Percentiles rank a stretch among this genome's conserved stretches.
These are phyloP conservation scores for Verticillium alfalfae DNA, from an alignment of 2,329 filamentous ascomycete species.

Conservation along the genomic window DNA sequence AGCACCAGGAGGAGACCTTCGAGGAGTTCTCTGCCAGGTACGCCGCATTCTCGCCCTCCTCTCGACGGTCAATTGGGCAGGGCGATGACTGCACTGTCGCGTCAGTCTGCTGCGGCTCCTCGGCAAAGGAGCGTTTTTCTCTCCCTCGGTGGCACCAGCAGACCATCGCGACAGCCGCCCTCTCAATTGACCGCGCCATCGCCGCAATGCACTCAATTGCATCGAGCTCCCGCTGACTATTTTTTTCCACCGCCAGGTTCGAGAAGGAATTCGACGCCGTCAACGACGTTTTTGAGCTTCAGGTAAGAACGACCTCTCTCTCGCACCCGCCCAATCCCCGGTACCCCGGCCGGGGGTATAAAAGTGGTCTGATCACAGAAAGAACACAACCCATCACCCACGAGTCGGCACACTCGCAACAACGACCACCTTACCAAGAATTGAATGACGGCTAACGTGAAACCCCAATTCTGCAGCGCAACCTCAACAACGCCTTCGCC, in stretches of 20 bases:
- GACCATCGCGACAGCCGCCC: not conserved
- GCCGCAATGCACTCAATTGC: not conserved
- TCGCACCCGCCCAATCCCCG: not conserved
- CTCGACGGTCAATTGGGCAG: not conserved
- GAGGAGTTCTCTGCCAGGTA: constrained; percentile 99
- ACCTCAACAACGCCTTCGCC: constrained; percentile 99
- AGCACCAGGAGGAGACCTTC: constrained; percentile 92
- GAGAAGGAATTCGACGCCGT: constrained; percentile 99
- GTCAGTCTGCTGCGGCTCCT: not conserved
- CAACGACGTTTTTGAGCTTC: constrained; percentile 98
- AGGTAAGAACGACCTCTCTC: constrained; percentile 55
- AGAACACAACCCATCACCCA: constrained; percentile 2
- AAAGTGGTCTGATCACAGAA: constrained; percentile 14
- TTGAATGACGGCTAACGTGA: constrained; percentile 3
- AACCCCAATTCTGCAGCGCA: constrained; percentile 50
- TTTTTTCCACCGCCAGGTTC: constrained; percentile 56
- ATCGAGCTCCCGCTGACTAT: not conserved
- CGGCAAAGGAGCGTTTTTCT: not conserved
- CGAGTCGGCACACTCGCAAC: no score
- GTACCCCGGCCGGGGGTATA: not conserved
- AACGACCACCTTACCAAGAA: not conserved
- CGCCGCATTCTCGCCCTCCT: constrained; percentile 19
- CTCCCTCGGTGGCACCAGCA: not conserved
- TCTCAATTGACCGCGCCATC: not conserved
- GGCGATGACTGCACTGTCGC: not conserved